Percentiles rank a stretch among this genome's conserved stretches.
These are phyloP conservation scores for Jamesozyma piceae DNA, from an alignment of 805 yeast species.

Conservation along the genomic window DNA sequence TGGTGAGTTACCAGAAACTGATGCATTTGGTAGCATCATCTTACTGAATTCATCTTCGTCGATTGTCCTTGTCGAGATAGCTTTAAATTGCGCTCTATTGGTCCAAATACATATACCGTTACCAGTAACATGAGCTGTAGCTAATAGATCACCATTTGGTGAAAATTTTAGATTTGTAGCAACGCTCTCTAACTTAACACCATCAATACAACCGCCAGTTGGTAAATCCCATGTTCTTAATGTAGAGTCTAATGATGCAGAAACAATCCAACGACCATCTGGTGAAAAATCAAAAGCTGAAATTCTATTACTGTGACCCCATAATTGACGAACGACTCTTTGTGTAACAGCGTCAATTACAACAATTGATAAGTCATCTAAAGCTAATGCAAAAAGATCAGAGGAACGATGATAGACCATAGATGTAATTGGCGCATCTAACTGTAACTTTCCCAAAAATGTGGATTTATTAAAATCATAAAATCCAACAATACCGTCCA, in stretches of 20 bases:
- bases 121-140: conserved; percentile 85
- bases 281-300: conserved; percentile 86
- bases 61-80: conserved; percentile 65
- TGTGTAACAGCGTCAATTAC: conserved; percentile 77
- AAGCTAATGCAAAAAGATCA: conserved; percentile 72
- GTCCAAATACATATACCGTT: conserved; percentile 92
- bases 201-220: conserved; percentile 94
- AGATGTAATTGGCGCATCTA: conserved; percentile 70
- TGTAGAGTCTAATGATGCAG: conserved; percentile 75
- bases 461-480: conserved; percentile 71
- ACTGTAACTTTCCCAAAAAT: conserved; percentile 52
- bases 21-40: conserved; percentile 59
- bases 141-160: conserved; percentile 80
- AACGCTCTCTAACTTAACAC: conserved; percentile 66
- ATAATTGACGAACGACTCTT: conserved; percentile 72
- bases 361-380: conserved; percentile 79
- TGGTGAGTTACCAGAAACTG: conserved; percentile 69
- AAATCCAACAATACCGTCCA: conserved; percentile 84
- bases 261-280: conserved; percentile 90
- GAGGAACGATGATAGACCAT: conserved; percentile 74
- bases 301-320: conserved; percentile 84
- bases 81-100: conserved; percentile 72
- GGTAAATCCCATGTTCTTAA: conserved; percentile 96
- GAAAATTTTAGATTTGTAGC: conserved; percentile 75
- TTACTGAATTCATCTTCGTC: conserved; percentile 63